Evolutionary conservation across 164 flowering plant genomes (phyloP), one percentile per base, ranked within the genome.

Genomic region (Santalum album): DNA sequence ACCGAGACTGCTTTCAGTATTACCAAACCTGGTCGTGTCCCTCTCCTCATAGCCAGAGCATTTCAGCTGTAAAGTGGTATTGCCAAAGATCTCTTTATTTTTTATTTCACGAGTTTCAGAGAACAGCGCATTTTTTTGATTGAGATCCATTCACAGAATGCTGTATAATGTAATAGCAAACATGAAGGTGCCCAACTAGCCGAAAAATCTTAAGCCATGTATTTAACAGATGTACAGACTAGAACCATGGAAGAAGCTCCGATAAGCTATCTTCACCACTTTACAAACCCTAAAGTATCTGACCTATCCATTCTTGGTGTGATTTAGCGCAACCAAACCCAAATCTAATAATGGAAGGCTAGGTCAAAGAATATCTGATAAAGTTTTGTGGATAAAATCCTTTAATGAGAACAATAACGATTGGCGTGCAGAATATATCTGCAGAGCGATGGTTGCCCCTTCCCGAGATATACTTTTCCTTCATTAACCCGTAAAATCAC

Each of bases 241-340:
- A 63, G 59, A 58, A 70, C 45, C 15, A 42, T 14, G 25, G 50
- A 49, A 59, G 57, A 50, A 51, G 65, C 50, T 58, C 57, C 22
- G 60, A 29, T 32, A 59, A 25, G 36, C 45, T 29, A 53, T 67
- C 24, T 73, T 90, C 96, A 29, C 91, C 87, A 51, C 94, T 89
- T n/a, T 26, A 86, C 89, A 65, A 89, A 89, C 18, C 94, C 91
- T 16, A 77, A 81, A 27, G 79, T 81, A 60, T 81, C 87, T 12
- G 68, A 22, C 47, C 82, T 64, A 59, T 78, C 84, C 82, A 79
- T 81, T 63, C 38, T 32, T 59, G 14, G 14, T 9, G 23, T 18
- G 10, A 54, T 40, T 7, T 16, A 11, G 14, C 10, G 10, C 15
- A 7, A 23, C 6, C 57, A 36, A 53, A 24, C 57, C 26, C 40